Evolutionary conservation across 805 yeast species (phyloP).

Genomic region (Torulaspora maleeae): DNA sequence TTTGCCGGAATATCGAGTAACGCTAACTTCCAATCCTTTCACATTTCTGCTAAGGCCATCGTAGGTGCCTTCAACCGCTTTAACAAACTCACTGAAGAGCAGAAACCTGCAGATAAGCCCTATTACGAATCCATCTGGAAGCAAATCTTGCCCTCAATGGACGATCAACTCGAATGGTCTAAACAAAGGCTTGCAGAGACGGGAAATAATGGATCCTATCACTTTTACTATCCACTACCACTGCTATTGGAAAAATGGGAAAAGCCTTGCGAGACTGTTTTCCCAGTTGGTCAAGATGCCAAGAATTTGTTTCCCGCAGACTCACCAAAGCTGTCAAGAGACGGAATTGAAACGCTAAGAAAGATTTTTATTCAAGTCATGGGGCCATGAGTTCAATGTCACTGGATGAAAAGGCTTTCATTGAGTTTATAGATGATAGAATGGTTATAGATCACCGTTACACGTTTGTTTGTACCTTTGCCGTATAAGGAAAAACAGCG

Average conservation of each 20-base stretch:
- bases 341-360: conserved; percentile 12
- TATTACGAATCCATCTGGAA: conserved; percentile 20
- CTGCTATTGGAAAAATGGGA: conserved; percentile 16
- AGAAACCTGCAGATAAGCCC: conserved; percentile 15
- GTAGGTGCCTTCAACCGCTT: conserved; percentile 17
- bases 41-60: conserved; percentile 18
- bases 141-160: conserved; percentile 19
- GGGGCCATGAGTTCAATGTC: not conserved
- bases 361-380: conserved; percentile 9
- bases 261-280: conserved; percentile 11
- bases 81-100: conserved; percentile 10
- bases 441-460: not conserved
- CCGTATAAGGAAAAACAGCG: conserved; percentile 8
- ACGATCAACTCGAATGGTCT: conserved; percentile 19
- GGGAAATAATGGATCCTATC: conserved; percentile 20
- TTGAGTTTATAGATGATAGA: not conserved
- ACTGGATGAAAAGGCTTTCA: not conserved
- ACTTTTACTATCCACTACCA: conserved; percentile 19
- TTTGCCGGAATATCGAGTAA: conserved; percentile 39
- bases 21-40: conserved; percentile 22
- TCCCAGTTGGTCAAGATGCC: conserved; percentile 8
- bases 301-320: conserved; percentile 12
- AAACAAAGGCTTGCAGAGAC: conserved; percentile 12
- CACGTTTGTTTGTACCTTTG: conserved; percentile 7
- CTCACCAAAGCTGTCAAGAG: conserved; percentile 11